Base-by-base conservation (phyloP, 805 yeast species). In the Candida broadrunensis region DNA sequence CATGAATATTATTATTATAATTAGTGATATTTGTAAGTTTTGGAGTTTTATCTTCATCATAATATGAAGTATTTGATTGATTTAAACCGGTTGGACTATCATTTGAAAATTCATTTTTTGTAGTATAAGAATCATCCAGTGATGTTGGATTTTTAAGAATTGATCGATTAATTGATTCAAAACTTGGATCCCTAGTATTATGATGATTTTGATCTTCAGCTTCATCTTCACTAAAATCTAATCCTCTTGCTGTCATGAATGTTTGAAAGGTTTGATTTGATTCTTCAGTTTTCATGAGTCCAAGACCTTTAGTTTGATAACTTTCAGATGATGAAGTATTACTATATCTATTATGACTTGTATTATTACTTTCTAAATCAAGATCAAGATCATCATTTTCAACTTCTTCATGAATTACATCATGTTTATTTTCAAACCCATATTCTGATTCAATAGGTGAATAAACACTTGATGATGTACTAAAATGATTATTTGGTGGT, bases 391-490 rank as follows among this genome's bases (percentile, higher is more conserved):
- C 47, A n/a, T 44, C 51, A 20, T 50, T 55, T 17, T 51, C 54
- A 3, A 41, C 47, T 29, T 50, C 54, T 17, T 49, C 52, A 7
- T 21, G 9, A 16, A 45, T 36, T 11, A 45, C 50, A 4, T 42
- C 44, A 26, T 45, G 21, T 11, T 20, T 8, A 15, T 26, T 26
- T 21, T 34, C 24, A 19, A 16, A 32, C 4, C 25, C 27, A 37
- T 34, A 43, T 33, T 49, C 54, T n/a, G 50, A 43, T 12, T 61
- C 64, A 13, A 47, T 41, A 4, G 63, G 47, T 16, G 69, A 61
- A 41, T 67, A 67, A 13, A 65, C 66, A 36, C 70, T 63, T 5
- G 70, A 65, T 3, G 70, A 50, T 8, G 63, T 52, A 36, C 70
- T 63, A 38, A 54, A 44, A 39, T 64, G 68, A 25, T 35, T 42